Evolutionary conservation across 73 alveolate genomes (phyloP), one percentile per base, ranked within the genome.

Genomic region (Paramecium octaurelia): DNA sequence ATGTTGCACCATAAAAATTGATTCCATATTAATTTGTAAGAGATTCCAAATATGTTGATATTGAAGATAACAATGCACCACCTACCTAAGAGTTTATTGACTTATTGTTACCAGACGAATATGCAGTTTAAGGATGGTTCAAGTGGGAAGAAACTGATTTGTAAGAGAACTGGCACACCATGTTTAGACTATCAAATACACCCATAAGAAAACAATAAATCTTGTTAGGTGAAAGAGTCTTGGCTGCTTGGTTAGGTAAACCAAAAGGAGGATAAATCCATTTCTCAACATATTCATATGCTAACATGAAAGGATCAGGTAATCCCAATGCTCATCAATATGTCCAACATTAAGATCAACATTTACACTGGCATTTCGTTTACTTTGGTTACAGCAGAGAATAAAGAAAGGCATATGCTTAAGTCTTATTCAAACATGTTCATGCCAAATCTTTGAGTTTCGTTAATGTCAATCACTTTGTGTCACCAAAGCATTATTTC

Each of bases 171-270:
- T 80, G 91, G 91, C 91, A 80, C 24, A 44, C 75, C 14, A 48
- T 48, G 75, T 80, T 80, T 31, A 80, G 91, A 80, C 44, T 80
- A 35, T 27, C 70, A 29, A 80, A 44, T 23, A 80, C 70, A n/a
- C 70, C 70, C 18, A 10, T 31, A 43, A 80, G 91, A 80, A 80
- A 80, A 46, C 20, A 80, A 80, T 42, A 80, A 80, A 42, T 42
- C 23, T 20, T 80, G 21, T 42, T 80, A 46, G 91, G 91, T 43
- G 91, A 80, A 23, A 80, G 91, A 80, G 43, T 42, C 3, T 80
- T 80, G 50, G 46, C 91, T 31, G 91, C 91, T 44, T 80, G 91
- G 91, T 42, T 80, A 24, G 91, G 91, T 44, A 80, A 48, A 80
- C 70, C 76, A 31, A 48, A 48, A 12, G 91, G 91, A 24, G 91